These are phyloP conservation scores for Filobasidium wieringae DNA, from an alignment of 768 basidiomycete species.

Conservation along the genomic window DNA sequence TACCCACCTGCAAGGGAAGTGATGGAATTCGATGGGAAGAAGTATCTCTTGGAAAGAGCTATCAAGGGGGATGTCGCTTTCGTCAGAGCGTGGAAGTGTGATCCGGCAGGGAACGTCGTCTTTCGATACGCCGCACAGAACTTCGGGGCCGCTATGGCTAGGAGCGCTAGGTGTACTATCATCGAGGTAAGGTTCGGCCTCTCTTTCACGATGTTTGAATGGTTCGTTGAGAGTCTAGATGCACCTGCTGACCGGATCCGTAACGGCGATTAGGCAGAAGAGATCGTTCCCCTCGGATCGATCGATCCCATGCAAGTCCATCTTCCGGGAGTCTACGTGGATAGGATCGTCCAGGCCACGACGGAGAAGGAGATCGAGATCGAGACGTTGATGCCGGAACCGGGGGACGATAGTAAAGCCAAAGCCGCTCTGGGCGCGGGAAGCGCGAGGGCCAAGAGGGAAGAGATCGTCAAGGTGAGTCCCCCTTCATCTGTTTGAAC, in stretches of 20 bases:
- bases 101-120: constrained; percentile 78
- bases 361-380: constrained; percentile 68
- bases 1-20: constrained; percentile 52
- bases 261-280: constrained; percentile 52
- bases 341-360: constrained; percentile 72
- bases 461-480: constrained; percentile 67
- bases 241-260: background rate
- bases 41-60: constrained; percentile 69
- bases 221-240: background rate
- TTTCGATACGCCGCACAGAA: constrained; percentile 85
- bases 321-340: constrained; percentile 60
- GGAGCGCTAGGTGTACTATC: constrained; percentile 77
- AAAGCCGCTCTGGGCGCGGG: constrained; percentile 19
- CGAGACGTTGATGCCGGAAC: constrained; percentile 42
- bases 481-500: no score
- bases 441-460: constrained; percentile 39
- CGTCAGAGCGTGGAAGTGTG: constrained; percentile 81
- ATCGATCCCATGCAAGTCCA: constrained; percentile 69
- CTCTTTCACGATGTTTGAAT: background rate
- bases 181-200: constrained; percentile 53
- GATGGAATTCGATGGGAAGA: constrained; percentile 62
- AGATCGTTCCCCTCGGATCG: constrained; percentile 72
- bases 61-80: constrained; percentile 53
- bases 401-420: constrained; percentile 13
- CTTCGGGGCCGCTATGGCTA: constrained; percentile 75